These are phyloP conservation scores for Conidiobolus incongruus DNA, from an alignment of 371 early-diverging fungal species.

Conservation along the genomic window DNA sequence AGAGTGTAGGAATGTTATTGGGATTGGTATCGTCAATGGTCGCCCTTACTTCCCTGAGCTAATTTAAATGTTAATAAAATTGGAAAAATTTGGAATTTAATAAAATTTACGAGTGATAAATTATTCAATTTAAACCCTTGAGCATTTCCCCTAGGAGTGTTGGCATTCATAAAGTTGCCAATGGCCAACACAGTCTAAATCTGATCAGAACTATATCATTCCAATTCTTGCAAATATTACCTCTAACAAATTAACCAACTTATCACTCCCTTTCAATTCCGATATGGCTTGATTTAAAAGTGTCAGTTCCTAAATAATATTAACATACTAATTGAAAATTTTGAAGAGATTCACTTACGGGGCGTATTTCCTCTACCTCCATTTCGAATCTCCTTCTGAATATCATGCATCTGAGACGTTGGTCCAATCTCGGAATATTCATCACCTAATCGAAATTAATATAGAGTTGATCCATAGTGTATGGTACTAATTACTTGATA, in stretches of 20 bases:
- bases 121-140: slow-evolving; percentile 52
- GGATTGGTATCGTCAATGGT: too few relatives aligned
- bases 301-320: slow-evolving; percentile 5
- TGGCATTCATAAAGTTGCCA: slow-evolving; percentile 62
- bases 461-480: neutral
- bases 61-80: neutral
- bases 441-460: slow-evolving; percentile 22
- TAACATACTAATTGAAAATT: neutral
- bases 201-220: neutral
- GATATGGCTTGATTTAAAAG: slow-evolving; percentile 2
- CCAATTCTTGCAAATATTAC: slow-evolving; percentile 1
- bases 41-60: slow-evolving; percentile 48
- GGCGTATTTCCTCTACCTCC: slow-evolving; percentile 39
- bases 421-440: slow-evolving; percentile 39
- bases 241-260: slow-evolving; percentile 5
- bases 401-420: slow-evolving; percentile 46
- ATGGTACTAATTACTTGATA: slow-evolving; percentile 1
- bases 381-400: slow-evolving; percentile 41
- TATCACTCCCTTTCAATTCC: slow-evolving; percentile 7
- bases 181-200: slow-evolving; percentile 35
- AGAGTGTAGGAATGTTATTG: slow-evolving; percentile 31
- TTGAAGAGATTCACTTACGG: slow-evolving; percentile 12
- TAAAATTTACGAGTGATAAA: slow-evolving; percentile 20
- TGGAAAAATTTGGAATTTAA: neutral
- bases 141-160: slow-evolving; percentile 61